Evolutionary conservation across 1,284 basidiomycete genomes (phyloP).

Genomic region (Melampsora allii-populina): DNA sequence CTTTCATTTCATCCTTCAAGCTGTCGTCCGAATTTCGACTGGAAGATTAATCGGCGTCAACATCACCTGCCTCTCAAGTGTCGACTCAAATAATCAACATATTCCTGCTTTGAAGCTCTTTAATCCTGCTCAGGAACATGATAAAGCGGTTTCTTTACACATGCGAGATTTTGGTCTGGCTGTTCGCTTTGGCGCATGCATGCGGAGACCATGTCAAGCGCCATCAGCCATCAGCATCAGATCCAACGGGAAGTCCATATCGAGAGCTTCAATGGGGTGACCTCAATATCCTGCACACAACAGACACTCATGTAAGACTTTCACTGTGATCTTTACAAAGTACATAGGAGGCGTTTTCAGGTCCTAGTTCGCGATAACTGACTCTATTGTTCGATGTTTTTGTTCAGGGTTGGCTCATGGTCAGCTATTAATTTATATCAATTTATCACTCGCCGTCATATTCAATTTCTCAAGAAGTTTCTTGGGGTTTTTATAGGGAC

Average conservation of each 20-base stretch:
- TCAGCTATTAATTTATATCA: not conserved
- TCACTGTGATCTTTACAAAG: not conserved
- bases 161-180: not conserved
- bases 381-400: not conserved
- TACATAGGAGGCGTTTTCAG: slow-evolving; percentile 2
- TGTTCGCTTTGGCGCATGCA: not conserved
- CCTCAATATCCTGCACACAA: slow-evolving; percentile 73
- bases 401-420: slow-evolving; percentile 37
- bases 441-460: not conserved
- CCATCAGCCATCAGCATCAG: slow-evolving; percentile 14
- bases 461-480: not conserved
- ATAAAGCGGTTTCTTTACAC: not conserved
- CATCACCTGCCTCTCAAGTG: no score
- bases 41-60: no score
- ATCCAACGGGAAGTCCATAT: slow-evolving; percentile 40
- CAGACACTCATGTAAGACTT: slow-evolving; percentile 65
- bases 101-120: no score
- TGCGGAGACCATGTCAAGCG: slow-evolving; percentile 19
- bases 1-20: no score
- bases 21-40: no score
- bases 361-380: slow-evolving; percentile 4
- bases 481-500: slow-evolving; percentile 45
- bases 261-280: slow-evolving; percentile 68
- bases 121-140: not conserved
- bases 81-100: no score